These are phyloP conservation scores for Acacia confusa DNA, from an alignment of 306 rosid species.

Conservation along the genomic window DNA sequence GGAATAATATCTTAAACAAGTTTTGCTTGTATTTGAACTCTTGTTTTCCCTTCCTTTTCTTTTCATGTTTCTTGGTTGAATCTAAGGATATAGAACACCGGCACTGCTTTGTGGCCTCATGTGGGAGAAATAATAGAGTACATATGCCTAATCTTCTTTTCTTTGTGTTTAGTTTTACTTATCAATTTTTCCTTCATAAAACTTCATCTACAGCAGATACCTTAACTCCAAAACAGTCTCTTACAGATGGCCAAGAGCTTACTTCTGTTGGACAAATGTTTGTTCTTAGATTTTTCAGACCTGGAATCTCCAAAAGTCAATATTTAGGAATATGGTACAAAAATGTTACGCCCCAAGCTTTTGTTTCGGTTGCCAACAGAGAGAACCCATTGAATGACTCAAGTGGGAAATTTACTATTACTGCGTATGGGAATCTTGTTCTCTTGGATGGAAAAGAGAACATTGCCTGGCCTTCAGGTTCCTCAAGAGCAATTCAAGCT, in stretches of 20 bases:
- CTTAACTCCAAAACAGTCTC: not conserved
- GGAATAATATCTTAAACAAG: not conserved
- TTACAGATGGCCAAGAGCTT: conserved; percentile 25
- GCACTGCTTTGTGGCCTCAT: not conserved
- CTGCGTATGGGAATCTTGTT: conserved; percentile 31
- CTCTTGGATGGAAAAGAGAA: conserved; percentile 28
- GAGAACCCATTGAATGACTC: conserved; percentile 31
- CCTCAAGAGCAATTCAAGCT: not conserved
- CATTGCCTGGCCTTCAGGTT: not conserved
- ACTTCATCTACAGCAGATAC: not conserved
- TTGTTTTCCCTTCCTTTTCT: not conserved
- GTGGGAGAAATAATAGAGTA: not conserved
- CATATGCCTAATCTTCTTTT: not conserved
- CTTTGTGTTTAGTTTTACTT: not conserved
- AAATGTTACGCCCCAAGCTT: conserved; percentile 9
- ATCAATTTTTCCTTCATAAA: not conserved
- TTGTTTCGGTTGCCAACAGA: conserved; percentile 46
- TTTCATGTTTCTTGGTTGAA: not conserved
- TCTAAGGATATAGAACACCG: not conserved
- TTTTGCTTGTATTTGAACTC: not conserved
- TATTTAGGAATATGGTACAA: conserved; percentile 39
- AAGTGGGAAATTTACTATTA: conserved; percentile 13
- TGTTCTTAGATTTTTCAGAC: conserved; percentile 39
- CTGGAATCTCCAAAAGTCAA: conserved; percentile 28
- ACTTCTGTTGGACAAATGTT: conserved; percentile 28